Evolutionary conservation across 495 filamentous ascomycete genomes (phyloP).

Genomic region (Platismatia glauca): DNA sequence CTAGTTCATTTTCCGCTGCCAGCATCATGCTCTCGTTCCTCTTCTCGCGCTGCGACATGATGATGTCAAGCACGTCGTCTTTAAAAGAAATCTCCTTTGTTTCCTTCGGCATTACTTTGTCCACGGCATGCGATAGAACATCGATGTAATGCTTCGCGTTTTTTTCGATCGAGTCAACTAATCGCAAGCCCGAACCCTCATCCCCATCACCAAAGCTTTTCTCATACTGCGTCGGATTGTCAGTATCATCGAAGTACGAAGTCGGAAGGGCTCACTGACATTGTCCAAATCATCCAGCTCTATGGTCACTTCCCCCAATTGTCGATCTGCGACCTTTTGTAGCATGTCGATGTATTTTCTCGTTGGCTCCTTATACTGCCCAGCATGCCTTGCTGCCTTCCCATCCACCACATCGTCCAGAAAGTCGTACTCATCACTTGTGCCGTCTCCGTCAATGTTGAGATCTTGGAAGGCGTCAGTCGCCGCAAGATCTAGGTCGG

Average conservation of each 20-base stretch:
- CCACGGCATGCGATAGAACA: conserved; percentile 77
- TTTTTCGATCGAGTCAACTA: conserved; percentile 74
- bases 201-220: conserved; percentile 54
- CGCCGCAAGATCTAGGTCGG: conserved; percentile 57
- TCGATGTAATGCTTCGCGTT: conserved; percentile 97
- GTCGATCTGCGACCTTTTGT: conserved; percentile 77
- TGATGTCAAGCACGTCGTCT: conserved; percentile 92
- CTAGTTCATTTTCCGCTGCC: conserved; percentile 57
- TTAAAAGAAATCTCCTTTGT: conserved; percentile 81
- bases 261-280: conserved; percentile 38
- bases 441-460: conserved; percentile 75
- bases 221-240: conserved; percentile 53
- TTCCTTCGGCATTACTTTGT: conserved; percentile 75
- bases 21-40: conserved; percentile 69
- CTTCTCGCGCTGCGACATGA: conserved; percentile 82
- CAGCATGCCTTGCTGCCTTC: conserved; percentile 35
- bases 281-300: conserved; percentile 79
- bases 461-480: conserved; percentile 70
- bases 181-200: conserved; percentile 54
- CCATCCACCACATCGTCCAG: conserved; percentile 75
- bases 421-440: conserved; percentile 92
- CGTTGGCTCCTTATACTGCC: conserved; percentile 46
- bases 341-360: conserved; percentile 87
- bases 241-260: conserved; percentile 8
- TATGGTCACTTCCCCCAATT: conserved; percentile 63